Evolutionary conservation across 1,139 yeast species (phyloP).

Genomic region (Taphrina deformans): DNA sequence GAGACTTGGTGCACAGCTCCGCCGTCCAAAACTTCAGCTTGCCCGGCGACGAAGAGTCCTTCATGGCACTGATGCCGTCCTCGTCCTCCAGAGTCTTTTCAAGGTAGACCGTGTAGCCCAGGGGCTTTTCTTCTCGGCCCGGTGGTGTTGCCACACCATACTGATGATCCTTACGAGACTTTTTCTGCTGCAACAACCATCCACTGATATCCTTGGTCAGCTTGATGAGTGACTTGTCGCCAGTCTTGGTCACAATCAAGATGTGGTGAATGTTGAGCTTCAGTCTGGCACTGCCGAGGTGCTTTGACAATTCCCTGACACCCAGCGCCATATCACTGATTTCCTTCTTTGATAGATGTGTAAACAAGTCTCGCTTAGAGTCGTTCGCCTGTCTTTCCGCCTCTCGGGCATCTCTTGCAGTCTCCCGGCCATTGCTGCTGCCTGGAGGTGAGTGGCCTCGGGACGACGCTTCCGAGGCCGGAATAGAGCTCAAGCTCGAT

Average conservation of each 20-base stretch:
- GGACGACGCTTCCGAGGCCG: constrained; percentile 10
- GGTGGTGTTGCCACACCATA: constrained; percentile 1
- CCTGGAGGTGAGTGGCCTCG: constrained; percentile 3
- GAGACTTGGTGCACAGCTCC: constrained; percentile 53
- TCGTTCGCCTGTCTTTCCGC: constrained; percentile 11
- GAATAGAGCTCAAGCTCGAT: constrained; percentile 7
- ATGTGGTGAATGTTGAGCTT: constrained; percentile 60
- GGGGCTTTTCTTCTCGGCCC: neutral
- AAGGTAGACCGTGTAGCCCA: constrained; percentile 36
- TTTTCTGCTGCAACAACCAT: constrained; percentile 51
- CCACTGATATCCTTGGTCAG: constrained; percentile 59
- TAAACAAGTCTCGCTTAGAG: constrained; percentile 12
- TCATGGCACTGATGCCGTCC: constrained; percentile 19
- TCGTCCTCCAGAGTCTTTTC: constrained; percentile 36
- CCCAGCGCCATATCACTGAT: constrained; percentile 49
- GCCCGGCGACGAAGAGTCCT: constrained; percentile 35
- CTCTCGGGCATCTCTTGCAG: neutral
- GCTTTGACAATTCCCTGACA: constrained; percentile 48
- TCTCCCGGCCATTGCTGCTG: neutral
- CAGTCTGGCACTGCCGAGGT: constrained; percentile 51
- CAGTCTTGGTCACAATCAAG: constrained; percentile 68
- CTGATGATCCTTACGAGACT: constrained; percentile 1
- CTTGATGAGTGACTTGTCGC: constrained; percentile 59
- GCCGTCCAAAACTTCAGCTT: constrained; percentile 61
- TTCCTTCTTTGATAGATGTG: constrained; percentile 44